A percentile compares a stretch with the other conserved stretches of the same genome.
phyloP scores from a whole-genome alignment of 1,139 yeast genomes.

The Magnusiomyces magnusii region DNA sequence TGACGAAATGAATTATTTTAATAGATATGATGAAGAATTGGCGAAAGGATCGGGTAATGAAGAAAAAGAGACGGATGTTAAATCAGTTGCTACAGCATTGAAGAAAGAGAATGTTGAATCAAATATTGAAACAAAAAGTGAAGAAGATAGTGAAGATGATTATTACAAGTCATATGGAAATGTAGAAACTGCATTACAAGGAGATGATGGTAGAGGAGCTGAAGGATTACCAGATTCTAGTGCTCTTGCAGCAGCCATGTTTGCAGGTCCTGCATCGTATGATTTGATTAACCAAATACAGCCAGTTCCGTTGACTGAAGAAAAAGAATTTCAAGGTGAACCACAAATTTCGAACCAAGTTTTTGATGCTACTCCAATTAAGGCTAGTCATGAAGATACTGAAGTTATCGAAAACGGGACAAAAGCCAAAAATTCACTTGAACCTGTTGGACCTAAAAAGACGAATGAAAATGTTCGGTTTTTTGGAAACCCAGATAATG shows the following conservation, averaged over 20 bases:
- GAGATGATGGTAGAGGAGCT: slow-evolving; percentile 1
- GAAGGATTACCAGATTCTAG: not conserved
- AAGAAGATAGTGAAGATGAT: slow-evolving; percentile 2
- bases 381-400: not conserved
- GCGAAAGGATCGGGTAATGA: not conserved
- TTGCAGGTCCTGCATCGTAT: not conserved
- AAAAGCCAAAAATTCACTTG: no score
- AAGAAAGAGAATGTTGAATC: not conserved
- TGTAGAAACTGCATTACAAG: slow-evolving; percentile 2
- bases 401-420: not conserved
- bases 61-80: not conserved
- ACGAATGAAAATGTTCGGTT: not conserved
- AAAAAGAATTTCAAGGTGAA: not conserved
- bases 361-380: no score
- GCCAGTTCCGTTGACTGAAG: not conserved
- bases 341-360: not conserved
- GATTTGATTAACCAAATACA: not conserved
- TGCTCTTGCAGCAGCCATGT: not conserved
- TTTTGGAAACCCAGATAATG: not conserved
- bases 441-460: no score
- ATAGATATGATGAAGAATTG: not conserved
- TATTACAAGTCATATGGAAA: slow-evolving; percentile 1
- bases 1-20: not conserved
- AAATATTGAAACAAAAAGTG: not conserved
- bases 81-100: not conserved